These are phyloP conservation scores for Camellia sinensis DNA, from an alignment of 148 eudicot genomes.

Conservation along the genomic window DNA sequence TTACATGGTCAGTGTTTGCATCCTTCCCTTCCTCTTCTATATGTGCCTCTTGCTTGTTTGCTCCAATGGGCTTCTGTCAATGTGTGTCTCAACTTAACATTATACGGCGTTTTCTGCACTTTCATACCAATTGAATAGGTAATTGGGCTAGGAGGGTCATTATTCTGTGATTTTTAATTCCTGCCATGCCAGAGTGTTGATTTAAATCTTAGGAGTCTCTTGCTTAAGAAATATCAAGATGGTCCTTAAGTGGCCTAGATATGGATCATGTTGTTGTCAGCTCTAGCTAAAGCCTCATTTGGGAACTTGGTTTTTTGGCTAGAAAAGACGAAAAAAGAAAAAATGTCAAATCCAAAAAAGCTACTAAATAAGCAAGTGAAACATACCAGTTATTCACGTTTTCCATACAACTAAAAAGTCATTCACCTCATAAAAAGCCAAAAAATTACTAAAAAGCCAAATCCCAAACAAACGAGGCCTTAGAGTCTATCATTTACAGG, in stretches of 20 bases:
- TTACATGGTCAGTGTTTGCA: slow-evolving; percentile 66
- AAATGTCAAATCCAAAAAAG: too few relatives aligned
- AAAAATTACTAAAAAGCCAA: too few relatives aligned
- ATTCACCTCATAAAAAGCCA: too few relatives aligned
- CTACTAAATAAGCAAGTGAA: too few relatives aligned
- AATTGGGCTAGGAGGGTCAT: neutral
- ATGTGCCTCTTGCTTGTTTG: neutral
- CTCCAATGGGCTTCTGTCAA: neutral
- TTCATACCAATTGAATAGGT: neutral
- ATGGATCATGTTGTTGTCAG: neutral
- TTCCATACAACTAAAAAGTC: too few relatives aligned
- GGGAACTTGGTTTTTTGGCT: too few relatives aligned
- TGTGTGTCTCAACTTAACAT: neutral
- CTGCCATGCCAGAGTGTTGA: neutral
- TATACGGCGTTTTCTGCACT: neutral
- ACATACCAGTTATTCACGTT: too few relatives aligned
- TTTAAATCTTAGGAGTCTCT: neutral
- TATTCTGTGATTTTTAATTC: neutral
- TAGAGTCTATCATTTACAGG: neutral
- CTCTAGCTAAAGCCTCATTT: neutral
- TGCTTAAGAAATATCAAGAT: neutral
- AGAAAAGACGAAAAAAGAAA: too few relatives aligned
- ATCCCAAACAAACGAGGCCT: too few relatives aligned
- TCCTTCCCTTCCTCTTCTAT: neutral
- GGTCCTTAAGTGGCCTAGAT: neutral